Evolutionary conservation across 1,139 yeast species (phyloP).

Genomic region (Magnusiomyces paraingens): DNA sequence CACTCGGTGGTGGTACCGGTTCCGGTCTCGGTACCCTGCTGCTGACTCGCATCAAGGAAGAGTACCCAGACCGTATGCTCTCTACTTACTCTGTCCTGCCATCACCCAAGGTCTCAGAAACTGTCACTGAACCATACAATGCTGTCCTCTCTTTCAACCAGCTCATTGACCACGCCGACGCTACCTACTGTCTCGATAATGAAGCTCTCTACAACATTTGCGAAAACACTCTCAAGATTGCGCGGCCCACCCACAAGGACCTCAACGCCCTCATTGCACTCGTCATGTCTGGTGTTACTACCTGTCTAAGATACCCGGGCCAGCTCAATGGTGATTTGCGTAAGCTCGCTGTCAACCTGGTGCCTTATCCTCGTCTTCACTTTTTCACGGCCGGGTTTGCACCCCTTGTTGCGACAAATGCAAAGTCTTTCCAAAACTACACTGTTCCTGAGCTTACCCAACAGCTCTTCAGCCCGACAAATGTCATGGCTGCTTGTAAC

Average conservation of each 20-base stretch:
- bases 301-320: conserved; percentile 42
- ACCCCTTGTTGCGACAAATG: conserved; percentile 36
- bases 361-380: conserved; percentile 43
- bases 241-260: conserved; percentile 38
- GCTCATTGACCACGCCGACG: conserved; percentile 40
- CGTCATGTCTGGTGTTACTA: conserved; percentile 44
- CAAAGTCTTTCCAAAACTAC: conserved; percentile 37
- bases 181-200: conserved; percentile 42
- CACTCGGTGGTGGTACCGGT: conserved; percentile 45
- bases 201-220: conserved; percentile 43
- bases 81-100: conserved; percentile 43
- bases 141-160: conserved; percentile 40
- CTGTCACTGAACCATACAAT: conserved; percentile 42
- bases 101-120: conserved; percentile 40
- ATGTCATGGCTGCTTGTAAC: conserved; percentile 42
- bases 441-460: conserved; percentile 42
- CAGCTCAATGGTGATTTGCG: conserved; percentile 43
- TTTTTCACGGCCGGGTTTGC: conserved; percentile 44
- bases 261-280: conserved; percentile 39
- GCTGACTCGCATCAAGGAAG: conserved; percentile 38
- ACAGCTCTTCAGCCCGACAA: conserved; percentile 40
- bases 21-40: conserved; percentile 42
- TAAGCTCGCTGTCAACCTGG: conserved; percentile 42
- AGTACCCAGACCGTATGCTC: conserved; percentile 42
- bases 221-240: conserved; percentile 36